Base-by-base conservation (phyloP, 108 stramenopile species). In the Conticribra weissflogii region DNA sequence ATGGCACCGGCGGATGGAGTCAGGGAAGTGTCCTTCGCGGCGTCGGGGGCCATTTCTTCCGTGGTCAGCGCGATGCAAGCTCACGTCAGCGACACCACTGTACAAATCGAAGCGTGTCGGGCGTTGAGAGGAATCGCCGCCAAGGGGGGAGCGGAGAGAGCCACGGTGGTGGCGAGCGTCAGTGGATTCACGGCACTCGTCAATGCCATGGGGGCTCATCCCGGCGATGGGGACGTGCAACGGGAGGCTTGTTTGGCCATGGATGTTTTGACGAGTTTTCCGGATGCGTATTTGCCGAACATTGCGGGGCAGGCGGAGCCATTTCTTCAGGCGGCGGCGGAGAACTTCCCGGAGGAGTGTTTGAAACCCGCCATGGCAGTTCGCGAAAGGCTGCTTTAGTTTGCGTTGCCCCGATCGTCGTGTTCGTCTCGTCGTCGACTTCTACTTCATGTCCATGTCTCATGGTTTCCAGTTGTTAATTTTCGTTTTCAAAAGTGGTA, bases 41-140 rank as follows among this genome's bases (percentile, higher is more conserved):
- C 93, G n/a, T 80, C 78, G 14, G 93, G 93, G 16, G 90, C 93
- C 2, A 87, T 91, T 36, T 87, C 93, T 4, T 80, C 89, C 3
- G 78, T 90, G 31, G 88, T 94, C 0, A 86, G 86, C 23, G 93
- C 93, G 65, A 94, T 94, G 93, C 93, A 94, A 65, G 89, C 90
- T n/a, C 90, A 94, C 66, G 86, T 91, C 1, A 86, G 86, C 25
- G 93, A 94, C 59, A 76, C 86, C 1, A 71, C 63, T 24, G 90
- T 94, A 0, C 93, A 94, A 63, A 83, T 76, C 57, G 87, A 94
- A 53, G 93, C 87, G 18, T 94, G 90, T 76, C 45, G 54, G 3
- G 88, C 93, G 3, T 69, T 94, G 51, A 54, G 83, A 17, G 79
- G 78, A n/a, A 88, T 94, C 67, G 88, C 89, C 23, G 66, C 68